Percentiles rank a stretch among this genome's conserved stretches.
Conservation (phyloP, 495 filamentous ascomycete genomes). For the Trichocladium antarcticum region DNA sequence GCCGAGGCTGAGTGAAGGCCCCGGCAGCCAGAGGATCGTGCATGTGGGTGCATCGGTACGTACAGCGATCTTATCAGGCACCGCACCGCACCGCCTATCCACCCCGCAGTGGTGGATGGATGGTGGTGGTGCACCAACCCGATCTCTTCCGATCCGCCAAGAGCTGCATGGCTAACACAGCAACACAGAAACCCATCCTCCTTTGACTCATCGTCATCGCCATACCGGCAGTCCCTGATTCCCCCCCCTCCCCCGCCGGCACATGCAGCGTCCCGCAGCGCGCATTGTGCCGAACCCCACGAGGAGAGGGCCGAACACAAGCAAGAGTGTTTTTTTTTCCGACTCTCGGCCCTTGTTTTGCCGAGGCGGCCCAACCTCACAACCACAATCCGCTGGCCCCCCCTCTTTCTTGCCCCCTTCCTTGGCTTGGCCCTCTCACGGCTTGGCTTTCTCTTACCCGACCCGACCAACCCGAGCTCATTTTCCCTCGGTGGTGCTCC, state of each 20-base stretch:
- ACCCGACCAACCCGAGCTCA: no score
- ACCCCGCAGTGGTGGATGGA: not conserved
- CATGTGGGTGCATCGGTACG: not conserved
- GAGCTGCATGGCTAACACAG: conserved; percentile 2
- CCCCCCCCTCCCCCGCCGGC: not conserved
- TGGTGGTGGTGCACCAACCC: conserved; percentile 4
- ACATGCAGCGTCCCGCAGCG: not conserved
- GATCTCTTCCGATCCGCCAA: conserved; percentile 3
- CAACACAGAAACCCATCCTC: not conserved
- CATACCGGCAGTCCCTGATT: not conserved
- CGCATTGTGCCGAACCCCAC: not conserved
- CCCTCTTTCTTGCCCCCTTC: no score
- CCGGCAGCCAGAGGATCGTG: not conserved
- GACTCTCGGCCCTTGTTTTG: not conserved
- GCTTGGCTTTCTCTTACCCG: no score
- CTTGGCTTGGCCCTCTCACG: no score
- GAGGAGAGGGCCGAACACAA: not conserved
- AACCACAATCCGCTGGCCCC: no score
- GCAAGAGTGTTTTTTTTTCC: not conserved
- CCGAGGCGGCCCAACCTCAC: not conserved
- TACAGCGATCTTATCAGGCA: not conserved
- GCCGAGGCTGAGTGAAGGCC: conserved; percentile 29
- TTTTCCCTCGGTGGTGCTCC: no score
- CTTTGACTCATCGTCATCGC: not conserved
- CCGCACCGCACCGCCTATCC: no score